Base-by-base conservation (phyloP, 495 filamentous ascomycete genomes). In the Trichoderma gamsii region DNA sequence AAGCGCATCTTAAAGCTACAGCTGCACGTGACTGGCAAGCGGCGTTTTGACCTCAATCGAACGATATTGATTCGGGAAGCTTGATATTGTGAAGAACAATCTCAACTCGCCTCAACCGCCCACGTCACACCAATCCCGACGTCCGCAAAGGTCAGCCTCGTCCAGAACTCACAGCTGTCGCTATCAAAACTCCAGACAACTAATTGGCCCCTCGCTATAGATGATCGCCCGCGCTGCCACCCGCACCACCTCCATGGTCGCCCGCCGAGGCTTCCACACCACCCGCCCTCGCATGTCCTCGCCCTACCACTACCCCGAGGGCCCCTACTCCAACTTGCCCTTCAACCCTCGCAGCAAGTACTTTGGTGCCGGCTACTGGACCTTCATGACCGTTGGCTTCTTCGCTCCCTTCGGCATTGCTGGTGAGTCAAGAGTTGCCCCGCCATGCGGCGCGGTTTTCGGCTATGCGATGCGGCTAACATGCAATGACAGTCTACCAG, bases 231-330 rank as follows among this genome's bases (percentile, higher is more conserved):
- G 90, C 80, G 83, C 90, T 73, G 90, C 86, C 78, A 77, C 89
- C 81, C 92, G 92, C 76, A 78, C 82, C 77, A 82, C 84, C 79
- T 80, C 84, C 66, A 75, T 88, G 74, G 85, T 92, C 80, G 87
- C 89, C 85, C 92, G 93, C 82, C 93, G 95, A 76, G 92, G 90
- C 81, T 96, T 99, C 87, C 89, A 92, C 80, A 88, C 92, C 76
- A 96, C 93, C 77, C 89, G 91, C 71, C 81, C 90, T 77, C 94
- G 90, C 80, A 81, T 95, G 72, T 87, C 86, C 69, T 95, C 92
- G 75, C 93, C 93, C 35, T 96, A 96, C 86, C 95, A 99, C 85
- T 99, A 99, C 83, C 90, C 93, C 70, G 96, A 98, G 84, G 96
- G 95, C 66, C 95, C 96, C 73, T 88, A 88, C 76, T 88, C 85